phyloP scores from a whole-genome alignment of 1,139 yeast genomes.

The Trichomonascaceae sp. region DNA sequence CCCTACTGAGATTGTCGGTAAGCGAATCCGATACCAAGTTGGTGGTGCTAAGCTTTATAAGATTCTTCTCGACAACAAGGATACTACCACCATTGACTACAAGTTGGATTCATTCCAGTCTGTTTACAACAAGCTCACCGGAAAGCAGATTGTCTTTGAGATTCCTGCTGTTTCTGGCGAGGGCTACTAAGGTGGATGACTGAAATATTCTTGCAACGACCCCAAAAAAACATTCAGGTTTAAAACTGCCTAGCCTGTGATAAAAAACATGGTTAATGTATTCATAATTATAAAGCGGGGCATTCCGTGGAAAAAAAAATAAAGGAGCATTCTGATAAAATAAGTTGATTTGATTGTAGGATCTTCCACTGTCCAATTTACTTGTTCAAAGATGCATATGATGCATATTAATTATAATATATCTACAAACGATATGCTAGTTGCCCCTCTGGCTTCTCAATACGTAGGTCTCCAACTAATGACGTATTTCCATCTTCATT shows the following conservation, averaged over 20 bases:
- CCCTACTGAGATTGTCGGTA: slow-evolving; percentile 99
- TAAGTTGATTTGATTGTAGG: not conserved
- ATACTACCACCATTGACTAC: slow-evolving; percentile 95
- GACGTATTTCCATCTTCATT: not conserved
- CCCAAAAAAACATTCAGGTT: slow-evolving; percentile 1
- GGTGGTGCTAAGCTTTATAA: slow-evolving; percentile 99
- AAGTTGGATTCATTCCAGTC: slow-evolving; percentile 99
- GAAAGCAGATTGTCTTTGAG: slow-evolving; percentile 99
- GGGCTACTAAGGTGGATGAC: slow-evolving; percentile 44
- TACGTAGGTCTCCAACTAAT: slow-evolving; percentile 2
- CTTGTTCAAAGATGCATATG: not conserved
- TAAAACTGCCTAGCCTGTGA: slow-evolving; percentile 1
- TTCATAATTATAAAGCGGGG: slow-evolving; percentile 12
- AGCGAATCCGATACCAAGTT: slow-evolving; percentile 98
- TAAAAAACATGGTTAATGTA: slow-evolving; percentile 12
- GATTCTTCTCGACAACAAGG: slow-evolving; percentile 97
- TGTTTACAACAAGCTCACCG: slow-evolving; percentile 97
- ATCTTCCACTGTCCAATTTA: not conserved
- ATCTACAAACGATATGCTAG: slow-evolving; percentile 15
- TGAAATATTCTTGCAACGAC: slow-evolving; percentile 13
- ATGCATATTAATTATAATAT: too few species aligned
- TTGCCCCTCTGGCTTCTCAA: slow-evolving; percentile 18
- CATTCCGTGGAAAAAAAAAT: slow-evolving; percentile 6
- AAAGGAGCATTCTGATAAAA: slow-evolving; percentile 9
- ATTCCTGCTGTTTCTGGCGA: slow-evolving; percentile 64